These are phyloP conservation scores for Globisporangium rhizosaccharum DNA, from an alignment of 352 stramenopile species.

Conservation along the genomic window DNA sequence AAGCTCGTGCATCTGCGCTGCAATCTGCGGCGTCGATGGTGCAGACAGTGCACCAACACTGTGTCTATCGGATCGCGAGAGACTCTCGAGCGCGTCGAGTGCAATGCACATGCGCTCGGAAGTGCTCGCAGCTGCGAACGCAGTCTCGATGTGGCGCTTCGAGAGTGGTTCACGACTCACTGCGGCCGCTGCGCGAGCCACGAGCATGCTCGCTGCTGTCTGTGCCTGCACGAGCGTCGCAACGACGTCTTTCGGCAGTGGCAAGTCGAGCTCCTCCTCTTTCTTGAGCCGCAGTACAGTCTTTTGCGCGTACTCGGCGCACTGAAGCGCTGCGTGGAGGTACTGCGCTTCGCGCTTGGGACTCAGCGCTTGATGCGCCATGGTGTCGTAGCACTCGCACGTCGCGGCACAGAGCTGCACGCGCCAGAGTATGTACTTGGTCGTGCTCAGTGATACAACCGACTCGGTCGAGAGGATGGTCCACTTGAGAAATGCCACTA, in stretches of 20 bases:
- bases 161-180: conserved; percentile 18
- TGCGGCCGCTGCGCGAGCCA: conserved; percentile 19
- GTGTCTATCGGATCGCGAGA: conserved; percentile 1
- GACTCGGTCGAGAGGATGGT: conserved; percentile 51
- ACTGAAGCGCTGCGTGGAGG: conserved; percentile 33
- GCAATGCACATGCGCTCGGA: conserved; percentile 31
- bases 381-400: conserved; percentile 52
- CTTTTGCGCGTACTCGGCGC: conserved; percentile 34
- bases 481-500: conserved; percentile 63
- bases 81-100: conserved; percentile 32
- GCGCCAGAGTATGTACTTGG: conserved; percentile 62
- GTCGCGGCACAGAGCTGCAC: conserved; percentile 46
- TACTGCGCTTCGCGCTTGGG: conserved; percentile 11
- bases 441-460: conserved; percentile 45
- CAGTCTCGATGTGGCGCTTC: conserved; percentile 24
- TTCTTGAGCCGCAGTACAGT: conserved; percentile 45
- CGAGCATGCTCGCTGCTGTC: conserved; percentile 27
- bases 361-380: conserved; percentile 22
- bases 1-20: conserved; percentile 18
- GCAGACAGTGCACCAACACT: conserved; percentile 7
- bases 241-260: conserved; percentile 37
- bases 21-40: not conserved
- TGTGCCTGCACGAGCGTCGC: conserved; percentile 36
- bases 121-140: conserved; percentile 12
- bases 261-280: conserved; percentile 73